Conservation (phyloP, 345 rosid genomes). For the Anacardium occidentale region DNA sequence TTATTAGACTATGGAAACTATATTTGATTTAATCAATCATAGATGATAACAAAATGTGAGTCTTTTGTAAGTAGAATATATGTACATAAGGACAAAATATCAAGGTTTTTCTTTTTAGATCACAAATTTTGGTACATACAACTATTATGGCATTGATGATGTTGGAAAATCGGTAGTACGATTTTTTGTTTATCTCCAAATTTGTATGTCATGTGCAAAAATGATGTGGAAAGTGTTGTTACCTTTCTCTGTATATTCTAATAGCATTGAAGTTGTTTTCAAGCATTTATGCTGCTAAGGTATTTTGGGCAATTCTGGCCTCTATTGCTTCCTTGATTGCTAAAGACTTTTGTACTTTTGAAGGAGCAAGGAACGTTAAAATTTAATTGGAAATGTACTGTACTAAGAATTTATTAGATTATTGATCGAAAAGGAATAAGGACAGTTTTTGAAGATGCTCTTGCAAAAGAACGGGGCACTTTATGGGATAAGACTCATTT, state of each 20-base stretch:
- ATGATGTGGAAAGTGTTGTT: not conserved
- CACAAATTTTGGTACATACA: not conserved
- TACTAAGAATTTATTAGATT: no score
- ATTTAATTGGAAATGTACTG: not conserved
- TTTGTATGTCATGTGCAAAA: no score
- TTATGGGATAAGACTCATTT: not conserved
- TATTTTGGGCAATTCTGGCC: not conserved
- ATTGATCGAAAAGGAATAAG: no score
- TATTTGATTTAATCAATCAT: no score
- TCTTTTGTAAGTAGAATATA: no score
- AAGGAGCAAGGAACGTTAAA: not conserved
- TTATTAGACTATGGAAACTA: not conserved
- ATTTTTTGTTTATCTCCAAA: not conserved
- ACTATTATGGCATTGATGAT: constrained; percentile 2
- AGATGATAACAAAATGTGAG: no score
- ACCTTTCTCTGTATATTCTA: not conserved
- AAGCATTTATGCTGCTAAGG: not conserved
- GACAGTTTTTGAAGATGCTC: not conserved
- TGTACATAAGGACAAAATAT: not conserved
- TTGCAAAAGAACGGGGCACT: not conserved
- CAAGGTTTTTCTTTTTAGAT: not conserved
- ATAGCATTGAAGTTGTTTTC: not conserved
- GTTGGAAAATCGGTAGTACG: not conserved
- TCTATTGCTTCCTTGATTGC: not conserved
- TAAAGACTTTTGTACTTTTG: not conserved